These are phyloP conservation scores for Populus hybrid DNA, from an alignment of 441 rosid species.

Conservation along the genomic window DNA sequence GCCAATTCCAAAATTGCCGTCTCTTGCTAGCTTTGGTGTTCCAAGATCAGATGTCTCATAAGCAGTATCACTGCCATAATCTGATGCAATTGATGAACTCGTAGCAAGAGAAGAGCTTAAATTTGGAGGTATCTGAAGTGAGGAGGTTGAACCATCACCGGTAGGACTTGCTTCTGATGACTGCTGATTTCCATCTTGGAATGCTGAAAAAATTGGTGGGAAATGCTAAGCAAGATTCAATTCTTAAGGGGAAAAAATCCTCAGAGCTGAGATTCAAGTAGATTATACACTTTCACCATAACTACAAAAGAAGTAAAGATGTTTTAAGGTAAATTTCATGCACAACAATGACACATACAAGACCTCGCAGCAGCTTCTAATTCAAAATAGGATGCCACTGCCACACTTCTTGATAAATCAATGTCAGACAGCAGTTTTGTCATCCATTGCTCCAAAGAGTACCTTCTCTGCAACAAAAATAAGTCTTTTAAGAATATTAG, in stretches of 20 bases:
- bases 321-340: slow-evolving; percentile 18
- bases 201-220: slow-evolving; percentile 52
- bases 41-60: slow-evolving; percentile 92
- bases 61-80: slow-evolving; percentile 90
- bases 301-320: background rate
- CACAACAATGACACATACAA: slow-evolving; percentile 54
- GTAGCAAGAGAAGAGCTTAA: slow-evolving; percentile 51
- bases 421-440: slow-evolving; percentile 89
- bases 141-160: slow-evolving; percentile 36
- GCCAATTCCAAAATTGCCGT: slow-evolving; percentile 59
- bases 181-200: slow-evolving; percentile 58
- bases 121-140: slow-evolving; percentile 37
- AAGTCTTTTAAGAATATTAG: slow-evolving; percentile 43
- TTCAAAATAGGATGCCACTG: slow-evolving; percentile 93
- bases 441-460: slow-evolving; percentile 97
- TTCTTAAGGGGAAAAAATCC: background rate
- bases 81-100: slow-evolving; percentile 74
- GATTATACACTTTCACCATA: slow-evolving; percentile 4
- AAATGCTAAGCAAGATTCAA: background rate
- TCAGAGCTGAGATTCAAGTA: background rate
- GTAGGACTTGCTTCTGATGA: slow-evolving; percentile 47
- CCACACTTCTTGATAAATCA: slow-evolving; percentile 84
- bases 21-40: slow-evolving; percentile 64
- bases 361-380: slow-evolving; percentile 97
- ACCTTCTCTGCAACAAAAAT: slow-evolving; percentile 83